These are phyloP conservation scores for Coniochaeta ligniaria DNA, from an alignment of 2,329 filamentous ascomycete species.

Conservation along the genomic window DNA sequence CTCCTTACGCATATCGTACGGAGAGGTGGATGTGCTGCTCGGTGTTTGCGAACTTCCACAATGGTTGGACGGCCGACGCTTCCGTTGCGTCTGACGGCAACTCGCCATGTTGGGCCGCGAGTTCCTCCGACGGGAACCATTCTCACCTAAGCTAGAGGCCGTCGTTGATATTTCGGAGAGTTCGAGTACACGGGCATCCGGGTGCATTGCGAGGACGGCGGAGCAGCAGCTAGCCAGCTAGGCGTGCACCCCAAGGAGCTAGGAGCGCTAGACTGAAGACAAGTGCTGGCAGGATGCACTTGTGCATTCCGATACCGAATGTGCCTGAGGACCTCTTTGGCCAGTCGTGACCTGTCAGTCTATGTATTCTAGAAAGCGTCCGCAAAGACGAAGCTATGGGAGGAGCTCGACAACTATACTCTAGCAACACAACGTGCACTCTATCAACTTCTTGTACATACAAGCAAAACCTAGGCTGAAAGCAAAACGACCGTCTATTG, in stretches of 20 bases:
- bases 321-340: not conserved
- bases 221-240: not conserved
- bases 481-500: not conserved
- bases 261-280: not conserved
- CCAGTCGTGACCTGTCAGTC: not conserved
- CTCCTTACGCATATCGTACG: not conserved
- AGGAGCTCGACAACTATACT: too few species aligned
- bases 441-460: too few species aligned
- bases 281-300: not conserved
- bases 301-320: not conserved
- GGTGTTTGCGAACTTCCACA: not conserved
- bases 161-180: not conserved
- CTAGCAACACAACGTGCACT: not conserved
- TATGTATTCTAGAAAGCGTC: too few species aligned
- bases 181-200: not conserved
- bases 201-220: not conserved
- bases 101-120: not conserved
- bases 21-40: not conserved
- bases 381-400: too few species aligned
- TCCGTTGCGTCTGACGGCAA: not conserved
- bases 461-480: too few species aligned
- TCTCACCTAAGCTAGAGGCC: not conserved
- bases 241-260: not conserved
- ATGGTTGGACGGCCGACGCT: not conserved
- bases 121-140: not conserved